Percentiles rank a stretch among this genome's conserved stretches.
Evolutionary conservation across 73 alveolate species (phyloP).

Genomic region (Effrenium voratum): DNA sequence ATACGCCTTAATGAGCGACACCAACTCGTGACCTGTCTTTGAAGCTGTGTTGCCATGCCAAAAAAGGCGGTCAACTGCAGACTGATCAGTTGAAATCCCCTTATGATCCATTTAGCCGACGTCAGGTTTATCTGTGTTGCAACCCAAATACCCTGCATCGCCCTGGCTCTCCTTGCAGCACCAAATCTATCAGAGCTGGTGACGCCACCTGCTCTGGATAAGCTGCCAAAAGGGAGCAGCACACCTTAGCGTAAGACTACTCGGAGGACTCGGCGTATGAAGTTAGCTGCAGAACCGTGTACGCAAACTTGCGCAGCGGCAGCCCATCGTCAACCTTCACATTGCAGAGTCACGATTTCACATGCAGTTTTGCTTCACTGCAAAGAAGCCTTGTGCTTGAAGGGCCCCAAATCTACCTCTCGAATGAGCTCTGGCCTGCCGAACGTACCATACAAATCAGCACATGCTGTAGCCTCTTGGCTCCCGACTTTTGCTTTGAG

Average conservation of each 20-base stretch:
- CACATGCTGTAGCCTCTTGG: background rate
- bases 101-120: no score
- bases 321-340: slow-evolving; percentile 96
- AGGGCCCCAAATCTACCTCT: slow-evolving; percentile 97
- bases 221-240: slow-evolving; percentile 81
- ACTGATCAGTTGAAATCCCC: no score
- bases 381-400: slow-evolving; percentile 95
- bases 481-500: slow-evolving; percentile 59
- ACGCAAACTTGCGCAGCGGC: slow-evolving; percentile 97
- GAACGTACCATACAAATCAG: background rate
- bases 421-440: slow-evolving; percentile 96
- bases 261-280: background rate
- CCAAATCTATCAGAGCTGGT: slow-evolving; percentile 52
- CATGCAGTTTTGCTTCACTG: background rate
- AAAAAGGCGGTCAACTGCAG: no score
- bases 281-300: slow-evolving; percentile 40
- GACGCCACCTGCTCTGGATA: slow-evolving; percentile 92
- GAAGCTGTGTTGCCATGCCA: no score
- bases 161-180: slow-evolving; percentile 54
- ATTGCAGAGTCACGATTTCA: background rate
- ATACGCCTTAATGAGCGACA: no score
- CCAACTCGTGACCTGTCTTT: no score
- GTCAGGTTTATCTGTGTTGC: no score
- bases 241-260: background rate
- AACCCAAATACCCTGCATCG: no score